Conservation (phyloP, 495 filamentous ascomycete genomes). For the Trichocladium antarcticum region DNA sequence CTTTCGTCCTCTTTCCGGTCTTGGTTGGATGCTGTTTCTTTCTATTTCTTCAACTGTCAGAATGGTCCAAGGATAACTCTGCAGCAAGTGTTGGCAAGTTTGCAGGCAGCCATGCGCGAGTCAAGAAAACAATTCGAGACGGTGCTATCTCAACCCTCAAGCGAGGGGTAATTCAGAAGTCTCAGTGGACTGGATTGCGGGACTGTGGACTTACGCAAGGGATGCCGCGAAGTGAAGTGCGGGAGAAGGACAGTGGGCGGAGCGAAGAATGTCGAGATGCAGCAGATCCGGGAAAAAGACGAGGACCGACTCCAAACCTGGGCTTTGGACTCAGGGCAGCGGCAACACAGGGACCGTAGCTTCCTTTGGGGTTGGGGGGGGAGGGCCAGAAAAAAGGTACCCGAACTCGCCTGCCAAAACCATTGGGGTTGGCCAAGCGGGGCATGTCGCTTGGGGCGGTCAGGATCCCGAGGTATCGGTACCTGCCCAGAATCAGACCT, state of each 20-base stretch:
- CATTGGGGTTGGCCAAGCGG: slow-evolving; percentile 26
- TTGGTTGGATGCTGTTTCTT: background rate
- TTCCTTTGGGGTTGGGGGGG: slow-evolving; percentile 13
- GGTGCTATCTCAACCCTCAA: slow-evolving; percentile 9
- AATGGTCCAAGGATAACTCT: background rate
- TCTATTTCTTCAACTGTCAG: background rate
- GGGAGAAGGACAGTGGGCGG: background rate
- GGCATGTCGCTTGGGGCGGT: slow-evolving; percentile 22
- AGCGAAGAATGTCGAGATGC: slow-evolving; percentile 10
- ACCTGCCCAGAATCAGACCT: slow-evolving; percentile 14
- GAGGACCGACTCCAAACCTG: slow-evolving; percentile 3
- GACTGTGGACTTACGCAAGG: background rate
- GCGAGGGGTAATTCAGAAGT: slow-evolving; percentile 15
- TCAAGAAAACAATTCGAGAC: background rate
- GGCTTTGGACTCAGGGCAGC: slow-evolving; percentile 5
- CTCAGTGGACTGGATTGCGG: background rate
- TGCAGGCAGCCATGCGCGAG: background rate
- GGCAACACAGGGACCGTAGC: slow-evolving; percentile 6
- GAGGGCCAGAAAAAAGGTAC: slow-evolving; percentile 21
- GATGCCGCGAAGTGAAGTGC: slow-evolving; percentile 2
- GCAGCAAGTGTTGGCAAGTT: slow-evolving; percentile 1
- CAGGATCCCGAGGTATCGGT: slow-evolving; percentile 24
- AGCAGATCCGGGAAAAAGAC: slow-evolving; percentile 7
- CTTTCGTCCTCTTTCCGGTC: slow-evolving; percentile 6
- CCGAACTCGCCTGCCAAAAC: slow-evolving; percentile 18